These are phyloP conservation scores for Clarireedia sp. DNA, from an alignment of 2,329 filamentous ascomycete species.

Conservation along the genomic window DNA sequence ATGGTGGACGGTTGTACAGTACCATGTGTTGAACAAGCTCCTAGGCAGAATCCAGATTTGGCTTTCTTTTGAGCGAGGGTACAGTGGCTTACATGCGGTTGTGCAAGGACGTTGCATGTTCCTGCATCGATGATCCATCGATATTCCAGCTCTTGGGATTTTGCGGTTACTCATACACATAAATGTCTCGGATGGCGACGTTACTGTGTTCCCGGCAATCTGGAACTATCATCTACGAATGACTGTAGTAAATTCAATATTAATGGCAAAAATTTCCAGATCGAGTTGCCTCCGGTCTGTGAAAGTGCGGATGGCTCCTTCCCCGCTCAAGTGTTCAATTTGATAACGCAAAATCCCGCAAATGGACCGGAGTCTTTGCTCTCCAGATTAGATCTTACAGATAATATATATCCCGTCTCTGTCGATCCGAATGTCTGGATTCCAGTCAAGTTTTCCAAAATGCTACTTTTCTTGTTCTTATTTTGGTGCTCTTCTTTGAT, in stretches of 20 bases:
- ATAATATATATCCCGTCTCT: not conserved
- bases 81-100: not conserved
- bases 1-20: not conserved
- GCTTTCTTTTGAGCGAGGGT: not conserved
- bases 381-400: not conserved
- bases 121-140: not conserved
- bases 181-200: not conserved
- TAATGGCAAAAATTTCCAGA: not conserved
- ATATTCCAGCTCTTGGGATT: not conserved
- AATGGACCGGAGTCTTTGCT: slow-evolving; percentile 2
- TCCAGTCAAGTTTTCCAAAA: not conserved
- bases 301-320: not conserved
- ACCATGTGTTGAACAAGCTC: not conserved
- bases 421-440: not conserved
- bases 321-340: not conserved
- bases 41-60: not conserved
- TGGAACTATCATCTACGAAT: not conserved
- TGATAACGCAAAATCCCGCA: not conserved
- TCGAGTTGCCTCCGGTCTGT: not conserved
- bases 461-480: not conserved
- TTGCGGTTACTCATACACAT: not conserved
- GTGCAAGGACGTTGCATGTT: slow-evolving; percentile 3
- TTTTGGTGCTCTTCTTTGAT: not conserved
- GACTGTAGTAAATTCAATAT: not conserved
- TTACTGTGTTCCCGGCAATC: not conserved